Conservation (phyloP, 176 grass and related monocot genomes). For the Cymbopogon citratus region DNA sequence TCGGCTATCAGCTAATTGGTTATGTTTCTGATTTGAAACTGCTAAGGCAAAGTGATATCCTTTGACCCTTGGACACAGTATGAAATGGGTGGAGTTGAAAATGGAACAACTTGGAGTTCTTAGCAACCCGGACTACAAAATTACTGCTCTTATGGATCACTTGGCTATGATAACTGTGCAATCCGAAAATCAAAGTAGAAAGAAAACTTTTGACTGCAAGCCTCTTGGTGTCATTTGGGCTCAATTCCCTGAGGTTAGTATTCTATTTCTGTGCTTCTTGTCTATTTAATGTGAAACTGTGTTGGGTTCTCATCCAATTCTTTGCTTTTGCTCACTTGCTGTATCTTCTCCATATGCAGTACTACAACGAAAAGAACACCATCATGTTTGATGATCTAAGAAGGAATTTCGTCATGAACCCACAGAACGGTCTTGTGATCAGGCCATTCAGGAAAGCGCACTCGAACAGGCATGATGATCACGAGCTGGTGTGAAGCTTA, state of each 20-base stretch:
- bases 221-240: constrained; percentile 91
- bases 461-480: constrained; percentile 58
- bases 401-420: constrained; percentile 97
- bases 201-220: constrained; percentile 84
- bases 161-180: constrained; percentile 98
- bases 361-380: constrained; percentile 74
- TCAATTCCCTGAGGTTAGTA: constrained; percentile 74
- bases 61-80: constrained; percentile 47
- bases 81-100: constrained; percentile 98
- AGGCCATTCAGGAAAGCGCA: constrained; percentile 74
- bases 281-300: background rate
- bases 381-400: constrained; percentile 97
- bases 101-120: constrained; percentile 95
- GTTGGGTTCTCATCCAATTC: background rate
- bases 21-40: constrained; percentile 10
- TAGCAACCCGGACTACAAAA: constrained; percentile 80
- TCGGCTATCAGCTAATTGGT: constrained; percentile 6
- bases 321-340: constrained; percentile 13
- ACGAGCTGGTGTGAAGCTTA: constrained; percentile 70
- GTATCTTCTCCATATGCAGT: constrained; percentile 47
- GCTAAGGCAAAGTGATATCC: background rate
- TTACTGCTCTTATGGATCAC: constrained; percentile 95
- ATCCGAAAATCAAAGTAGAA: constrained; percentile 47
- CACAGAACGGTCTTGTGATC: constrained; percentile 87
- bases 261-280: constrained; percentile 4